Conservation (phyloP, 2,329 filamentous ascomycete genomes). For the Penicillium sp. region DNA sequence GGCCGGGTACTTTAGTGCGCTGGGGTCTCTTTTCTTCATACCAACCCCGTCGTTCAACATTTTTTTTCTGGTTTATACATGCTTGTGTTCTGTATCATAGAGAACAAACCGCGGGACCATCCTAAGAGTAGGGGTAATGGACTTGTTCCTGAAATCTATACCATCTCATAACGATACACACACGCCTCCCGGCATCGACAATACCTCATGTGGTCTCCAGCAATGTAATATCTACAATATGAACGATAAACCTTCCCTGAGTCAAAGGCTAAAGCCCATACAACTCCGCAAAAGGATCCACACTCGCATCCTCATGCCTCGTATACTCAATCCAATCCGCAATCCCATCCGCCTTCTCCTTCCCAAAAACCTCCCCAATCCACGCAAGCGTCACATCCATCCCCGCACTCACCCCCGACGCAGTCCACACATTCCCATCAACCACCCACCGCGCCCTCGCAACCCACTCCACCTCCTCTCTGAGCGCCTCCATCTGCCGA, state of each 20-base stretch:
- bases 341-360: conserved; percentile 51
- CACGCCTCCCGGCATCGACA: neutral
- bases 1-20: neutral
- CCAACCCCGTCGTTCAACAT: conserved; percentile 13
- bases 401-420: conserved; percentile 64
- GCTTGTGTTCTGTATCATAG: neutral
- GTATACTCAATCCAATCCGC: conserved; percentile 61
- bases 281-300: conserved; percentile 58
- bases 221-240: neutral
- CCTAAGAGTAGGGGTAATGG: neutral
- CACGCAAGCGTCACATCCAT: conserved; percentile 64
- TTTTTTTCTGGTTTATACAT: neutral
- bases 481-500: conserved; percentile 50
- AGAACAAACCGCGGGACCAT: neutral
- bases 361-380: conserved; percentile 57
- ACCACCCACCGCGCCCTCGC: conserved; percentile 63
- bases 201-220: neutral
- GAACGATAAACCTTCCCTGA: neutral
- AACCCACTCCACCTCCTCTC: conserved; percentile 61
- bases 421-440: conserved; percentile 68
- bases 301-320: conserved; percentile 52
- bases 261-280: conserved; percentile 17
- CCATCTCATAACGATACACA: no score
- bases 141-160: neutral
- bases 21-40: conserved; percentile 18